Evolutionary conservation across 1,284 basidiomycete genomes (phyloP).

Genomic region (Cutaneotrichosporon sp.): DNA sequence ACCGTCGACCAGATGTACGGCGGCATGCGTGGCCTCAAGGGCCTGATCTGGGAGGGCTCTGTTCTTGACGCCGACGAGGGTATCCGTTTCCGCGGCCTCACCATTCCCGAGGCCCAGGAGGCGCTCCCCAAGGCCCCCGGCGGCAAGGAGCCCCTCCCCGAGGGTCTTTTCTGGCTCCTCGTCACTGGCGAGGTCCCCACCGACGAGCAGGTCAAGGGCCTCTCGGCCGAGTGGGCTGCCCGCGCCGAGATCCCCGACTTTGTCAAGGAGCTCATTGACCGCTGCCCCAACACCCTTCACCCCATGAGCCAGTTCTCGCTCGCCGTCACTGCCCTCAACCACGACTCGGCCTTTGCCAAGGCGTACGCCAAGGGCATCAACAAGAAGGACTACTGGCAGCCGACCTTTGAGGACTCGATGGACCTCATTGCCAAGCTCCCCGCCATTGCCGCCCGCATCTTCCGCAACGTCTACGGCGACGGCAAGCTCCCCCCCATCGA

Average conservation of each 20-base stretch:
- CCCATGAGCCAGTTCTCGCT: conserved; percentile 96
- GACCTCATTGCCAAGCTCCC: conserved; percentile 97
- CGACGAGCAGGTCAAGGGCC: conserved; percentile 72
- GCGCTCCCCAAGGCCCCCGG: conserved; percentile 82
- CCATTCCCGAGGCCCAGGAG: conserved; percentile 82
- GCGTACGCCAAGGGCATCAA: conserved; percentile 87
- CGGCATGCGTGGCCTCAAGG: conserved; percentile 78
- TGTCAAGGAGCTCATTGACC: conserved; percentile 87
- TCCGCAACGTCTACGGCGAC: conserved; percentile 81
- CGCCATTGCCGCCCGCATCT: conserved; percentile 94
- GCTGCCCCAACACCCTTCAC: conserved; percentile 87
- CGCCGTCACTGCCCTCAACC: conserved; percentile 88
- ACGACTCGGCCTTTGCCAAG: conserved; percentile 94
- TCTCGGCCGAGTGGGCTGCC: conserved; percentile 88
- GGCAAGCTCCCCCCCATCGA: conserved; percentile 89
- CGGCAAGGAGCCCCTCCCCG: conserved; percentile 84
- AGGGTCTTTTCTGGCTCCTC: conserved; percentile 92
- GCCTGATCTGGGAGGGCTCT: conserved; percentile 87
- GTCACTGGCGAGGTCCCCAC: conserved; percentile 89
- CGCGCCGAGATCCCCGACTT: conserved; percentile 82
- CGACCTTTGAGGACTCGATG: conserved; percentile 94
- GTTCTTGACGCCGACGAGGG: conserved; percentile 94
- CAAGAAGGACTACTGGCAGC: conserved; percentile 97
- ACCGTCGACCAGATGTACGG: conserved; percentile 82
- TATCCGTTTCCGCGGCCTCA: conserved; percentile 90